Evolutionary conservation across 2,329 filamentous ascomycete genomes (phyloP).

Genomic region (Ceratocystiopsis minuta): DNA sequence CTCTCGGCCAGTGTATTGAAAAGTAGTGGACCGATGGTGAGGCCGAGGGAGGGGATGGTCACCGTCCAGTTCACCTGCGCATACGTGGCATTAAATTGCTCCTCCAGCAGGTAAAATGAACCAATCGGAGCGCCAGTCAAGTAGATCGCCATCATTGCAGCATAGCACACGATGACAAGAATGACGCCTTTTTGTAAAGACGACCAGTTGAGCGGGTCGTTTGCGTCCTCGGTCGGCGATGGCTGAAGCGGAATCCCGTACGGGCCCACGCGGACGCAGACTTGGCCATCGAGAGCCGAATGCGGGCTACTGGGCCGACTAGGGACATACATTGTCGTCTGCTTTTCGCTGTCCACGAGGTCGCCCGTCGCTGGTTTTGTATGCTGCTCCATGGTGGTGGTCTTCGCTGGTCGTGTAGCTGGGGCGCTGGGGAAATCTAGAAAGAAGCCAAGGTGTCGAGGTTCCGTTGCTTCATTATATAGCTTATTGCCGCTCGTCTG

Average conservation of each 20-base stretch:
- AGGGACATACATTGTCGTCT: not conserved
- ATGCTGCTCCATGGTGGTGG: not conserved
- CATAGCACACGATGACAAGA: conserved; percentile 2
- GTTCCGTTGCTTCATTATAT: too few relatives aligned
- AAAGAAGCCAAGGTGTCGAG: too few relatives aligned
- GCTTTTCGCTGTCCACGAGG: not conserved
- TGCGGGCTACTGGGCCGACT: not conserved
- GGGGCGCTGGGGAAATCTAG: too few relatives aligned
- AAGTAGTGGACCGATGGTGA: conserved; percentile 25
- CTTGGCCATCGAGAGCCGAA: not conserved
- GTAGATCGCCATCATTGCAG: conserved; percentile 16
- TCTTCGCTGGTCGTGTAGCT: too few relatives aligned
- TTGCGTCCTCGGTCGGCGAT: not conserved
- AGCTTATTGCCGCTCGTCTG: too few relatives aligned
- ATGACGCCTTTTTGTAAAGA: not conserved
- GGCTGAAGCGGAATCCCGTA: conserved; percentile 3
- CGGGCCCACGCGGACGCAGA: not conserved
- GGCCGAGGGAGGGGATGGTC: conserved; percentile 29
- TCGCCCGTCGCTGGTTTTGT: not conserved
- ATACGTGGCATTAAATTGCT: conserved; percentile 23
- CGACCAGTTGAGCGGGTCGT: conserved; percentile 4
- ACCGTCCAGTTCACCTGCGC: conserved; percentile 13
- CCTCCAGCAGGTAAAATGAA: conserved; percentile 30
- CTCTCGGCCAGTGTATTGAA: conserved; percentile 21
- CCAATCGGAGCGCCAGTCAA: conserved; percentile 37